Conservation (phyloP, 345 rosid species). For the Aethionema arabicum region DNA sequence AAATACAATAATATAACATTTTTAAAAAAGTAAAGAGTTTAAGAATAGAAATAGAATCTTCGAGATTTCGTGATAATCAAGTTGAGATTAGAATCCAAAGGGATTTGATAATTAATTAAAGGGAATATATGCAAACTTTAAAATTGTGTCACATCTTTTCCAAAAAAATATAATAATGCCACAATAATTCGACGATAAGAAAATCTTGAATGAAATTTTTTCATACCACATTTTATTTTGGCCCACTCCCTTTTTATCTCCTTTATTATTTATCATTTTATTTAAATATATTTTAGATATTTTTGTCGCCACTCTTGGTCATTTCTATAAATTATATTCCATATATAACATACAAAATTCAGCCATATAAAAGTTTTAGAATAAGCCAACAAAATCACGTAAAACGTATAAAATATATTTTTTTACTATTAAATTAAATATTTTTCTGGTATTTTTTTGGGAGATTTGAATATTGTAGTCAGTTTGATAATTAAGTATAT, state of each 20-base stretch:
- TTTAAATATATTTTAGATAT: too few relatives aligned
- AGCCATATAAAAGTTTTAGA: too few relatives aligned
- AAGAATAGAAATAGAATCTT: slow-evolving; percentile 12
- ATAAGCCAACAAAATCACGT: too few relatives aligned
- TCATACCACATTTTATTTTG: not conserved
- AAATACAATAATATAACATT: not conserved
- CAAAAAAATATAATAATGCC: slow-evolving; percentile 15
- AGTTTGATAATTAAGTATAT: too few relatives aligned
- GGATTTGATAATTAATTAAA: not conserved
- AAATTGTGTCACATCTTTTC: slow-evolving; percentile 28
- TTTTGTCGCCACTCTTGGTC: not conserved
- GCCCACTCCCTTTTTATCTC: not conserved
- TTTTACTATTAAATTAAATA: too few relatives aligned
- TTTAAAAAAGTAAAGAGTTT: not conserved
- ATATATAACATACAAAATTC: too few relatives aligned
- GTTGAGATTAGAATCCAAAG: slow-evolving; percentile 19
- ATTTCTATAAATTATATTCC: not conserved
- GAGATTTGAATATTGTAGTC: too few relatives aligned
- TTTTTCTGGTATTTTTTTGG: too few relatives aligned
- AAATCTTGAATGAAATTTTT: not conserved
- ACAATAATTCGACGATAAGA: slow-evolving; percentile 28
- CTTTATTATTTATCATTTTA: not conserved
- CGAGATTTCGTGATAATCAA: slow-evolving; percentile 11
- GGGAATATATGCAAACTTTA: slow-evolving; percentile 28
- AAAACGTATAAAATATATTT: too few relatives aligned